Evolutionary conservation across 352 stramenopile genomes (phyloP).

Genomic region (Pythium vanterpoolii): DNA sequence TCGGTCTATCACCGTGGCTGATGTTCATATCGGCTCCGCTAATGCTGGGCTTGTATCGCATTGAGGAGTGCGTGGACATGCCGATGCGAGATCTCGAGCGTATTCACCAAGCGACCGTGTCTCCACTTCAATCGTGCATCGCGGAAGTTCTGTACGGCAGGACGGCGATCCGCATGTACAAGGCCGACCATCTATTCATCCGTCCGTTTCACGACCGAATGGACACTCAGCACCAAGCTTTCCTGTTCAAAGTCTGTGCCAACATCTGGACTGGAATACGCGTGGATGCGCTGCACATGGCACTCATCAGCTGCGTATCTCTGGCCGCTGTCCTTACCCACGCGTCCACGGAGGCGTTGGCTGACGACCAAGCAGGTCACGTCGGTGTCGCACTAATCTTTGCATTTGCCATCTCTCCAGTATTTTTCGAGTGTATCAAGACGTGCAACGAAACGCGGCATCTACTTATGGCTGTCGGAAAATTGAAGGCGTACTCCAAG

Average conservation of each 20-base stretch:
- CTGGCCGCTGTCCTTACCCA: slow-evolving; percentile 5
- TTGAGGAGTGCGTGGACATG: slow-evolving; percentile 90
- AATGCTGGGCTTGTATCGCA: slow-evolving; percentile 46
- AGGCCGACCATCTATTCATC: slow-evolving; percentile 41
- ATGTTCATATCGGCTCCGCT: slow-evolving; percentile 69
- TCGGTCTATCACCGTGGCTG: slow-evolving; percentile 21
- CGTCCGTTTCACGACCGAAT: slow-evolving; percentile 46
- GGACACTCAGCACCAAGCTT: slow-evolving; percentile 55
- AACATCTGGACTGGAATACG: slow-evolving; percentile 55
- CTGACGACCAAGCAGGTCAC: slow-evolving; percentile 26
- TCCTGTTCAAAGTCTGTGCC: slow-evolving; percentile 58
- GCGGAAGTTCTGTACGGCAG: slow-evolving; percentile 93
- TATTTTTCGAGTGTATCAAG: slow-evolving; percentile 54
- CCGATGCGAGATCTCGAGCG: slow-evolving; percentile 90
- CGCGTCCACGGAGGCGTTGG: neutral
- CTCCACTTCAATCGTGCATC: slow-evolving; percentile 94
- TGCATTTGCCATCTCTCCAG: slow-evolving; percentile 63
- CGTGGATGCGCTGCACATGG: slow-evolving; percentile 6
- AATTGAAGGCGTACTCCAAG: slow-evolving; percentile 58
- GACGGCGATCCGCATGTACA: slow-evolving; percentile 88
- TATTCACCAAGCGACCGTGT: slow-evolving; percentile 87
- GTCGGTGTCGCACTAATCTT: slow-evolving; percentile 47
- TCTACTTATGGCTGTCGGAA: slow-evolving; percentile 71
- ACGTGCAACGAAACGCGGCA: slow-evolving; percentile 61
- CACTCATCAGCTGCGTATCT: neutral